Conservation (phyloP, 1,284 basidiomycete genomes). For the Trametes sp. region DNA sequence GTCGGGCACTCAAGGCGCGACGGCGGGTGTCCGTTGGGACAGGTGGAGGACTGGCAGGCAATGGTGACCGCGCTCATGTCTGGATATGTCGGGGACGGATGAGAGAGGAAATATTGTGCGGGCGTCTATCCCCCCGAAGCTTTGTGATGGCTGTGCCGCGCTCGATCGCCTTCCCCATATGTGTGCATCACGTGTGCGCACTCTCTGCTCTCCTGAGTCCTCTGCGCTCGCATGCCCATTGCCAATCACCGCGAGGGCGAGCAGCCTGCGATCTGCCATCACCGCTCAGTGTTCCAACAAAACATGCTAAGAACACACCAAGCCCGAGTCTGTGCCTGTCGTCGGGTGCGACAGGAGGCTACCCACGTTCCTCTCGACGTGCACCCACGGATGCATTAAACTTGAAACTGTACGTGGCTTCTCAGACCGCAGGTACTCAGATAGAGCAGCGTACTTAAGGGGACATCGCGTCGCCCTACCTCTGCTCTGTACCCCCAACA, state of each 20-base stretch:
- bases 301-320: too few species aligned
- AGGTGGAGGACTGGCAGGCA: constrained; percentile 73
- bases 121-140: not conserved
- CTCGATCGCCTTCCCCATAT: not conserved
- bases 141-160: constrained; percentile 7
- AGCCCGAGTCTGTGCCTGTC: too few species aligned
- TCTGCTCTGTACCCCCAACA: constrained; percentile 13
- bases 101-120: constrained; percentile 10
- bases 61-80: constrained; percentile 44
- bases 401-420: too few species aligned
- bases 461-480: not conserved
- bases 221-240: too few species aligned
- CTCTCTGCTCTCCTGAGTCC: too few species aligned
- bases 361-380: not conserved
- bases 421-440: constrained; percentile 6
- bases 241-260: not conserved
- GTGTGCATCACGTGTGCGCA: not conserved
- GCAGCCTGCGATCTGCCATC: not conserved
- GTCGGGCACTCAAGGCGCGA: constrained; percentile 84
- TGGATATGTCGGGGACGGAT: constrained; percentile 8
- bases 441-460: not conserved
- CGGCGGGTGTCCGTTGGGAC: constrained; percentile 77
- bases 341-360: not conserved
- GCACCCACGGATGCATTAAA: not conserved
- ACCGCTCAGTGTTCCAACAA: too few species aligned